Conservation (phyloP, 2,329 filamentous ascomycete genomes). For the Fusarium nematophilum region DNA sequence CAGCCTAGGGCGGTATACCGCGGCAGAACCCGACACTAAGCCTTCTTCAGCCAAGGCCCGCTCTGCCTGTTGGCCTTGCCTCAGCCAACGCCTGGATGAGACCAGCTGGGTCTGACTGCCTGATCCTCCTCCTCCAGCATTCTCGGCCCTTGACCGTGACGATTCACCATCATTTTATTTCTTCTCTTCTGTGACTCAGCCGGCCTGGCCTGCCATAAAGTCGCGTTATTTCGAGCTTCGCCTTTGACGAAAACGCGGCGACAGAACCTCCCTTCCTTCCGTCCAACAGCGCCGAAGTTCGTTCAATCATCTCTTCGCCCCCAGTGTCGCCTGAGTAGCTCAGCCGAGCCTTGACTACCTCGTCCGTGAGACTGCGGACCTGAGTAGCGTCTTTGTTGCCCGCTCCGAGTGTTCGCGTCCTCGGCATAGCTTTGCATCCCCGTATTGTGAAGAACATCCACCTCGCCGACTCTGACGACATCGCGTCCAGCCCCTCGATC, state of each 20-base stretch:
- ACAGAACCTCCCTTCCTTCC: slow-evolving; percentile 8
- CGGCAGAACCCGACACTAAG: slow-evolving; percentile 40
- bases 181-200: slow-evolving; percentile 36
- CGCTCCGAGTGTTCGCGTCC: background rate
- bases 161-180: slow-evolving; percentile 20
- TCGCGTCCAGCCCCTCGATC: slow-evolving; percentile 40
- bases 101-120: slow-evolving; percentile 47
- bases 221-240: slow-evolving; percentile 17
- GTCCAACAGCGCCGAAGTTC: slow-evolving; percentile 12
- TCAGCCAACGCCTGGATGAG: slow-evolving; percentile 40
- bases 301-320: slow-evolving; percentile 7
- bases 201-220: slow-evolving; percentile 25
- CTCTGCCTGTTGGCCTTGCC: slow-evolving; percentile 39
- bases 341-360: slow-evolving; percentile 17
- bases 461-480: slow-evolving; percentile 35
- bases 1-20: slow-evolving; percentile 36
- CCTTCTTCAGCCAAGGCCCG: slow-evolving; percentile 26
- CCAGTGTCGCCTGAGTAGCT: slow-evolving; percentile 22
- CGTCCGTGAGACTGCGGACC: background rate
- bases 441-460: background rate
- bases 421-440: background rate
- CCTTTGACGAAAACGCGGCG: background rate
- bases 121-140: slow-evolving; percentile 38
- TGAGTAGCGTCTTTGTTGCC: background rate
- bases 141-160: slow-evolving; percentile 16